phyloP scores from a whole-genome alignment of 805 yeast genomes.

The Komagataella ulmi region DNA sequence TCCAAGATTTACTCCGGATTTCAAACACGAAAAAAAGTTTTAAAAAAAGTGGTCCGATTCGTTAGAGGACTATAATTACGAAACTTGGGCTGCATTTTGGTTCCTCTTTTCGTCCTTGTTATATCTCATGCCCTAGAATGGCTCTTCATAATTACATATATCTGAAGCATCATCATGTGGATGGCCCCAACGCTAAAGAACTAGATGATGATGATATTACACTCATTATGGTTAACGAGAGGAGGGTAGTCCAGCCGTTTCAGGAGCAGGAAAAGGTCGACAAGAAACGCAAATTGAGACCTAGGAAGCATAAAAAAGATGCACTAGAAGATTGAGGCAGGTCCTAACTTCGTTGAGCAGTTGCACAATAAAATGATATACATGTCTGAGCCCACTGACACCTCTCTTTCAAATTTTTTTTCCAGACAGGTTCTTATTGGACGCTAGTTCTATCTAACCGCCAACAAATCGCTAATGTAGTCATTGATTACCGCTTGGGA shows the following conservation, averaged over 20 bases:
- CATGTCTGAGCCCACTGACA: conserved; percentile 34
- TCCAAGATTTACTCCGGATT: neutral
- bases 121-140: conserved; percentile 12
- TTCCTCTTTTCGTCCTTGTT: neutral
- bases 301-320: neutral
- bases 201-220: neutral
- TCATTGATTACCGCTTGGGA: neutral
- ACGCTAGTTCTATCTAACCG: conserved; percentile 26
- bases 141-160: conserved; percentile 31
- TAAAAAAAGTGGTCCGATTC: neutral
- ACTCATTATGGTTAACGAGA: neutral
- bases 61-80: neutral
- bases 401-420: conserved; percentile 29
- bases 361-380: neutral
- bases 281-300: neutral
- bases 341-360: neutral
- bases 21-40: neutral
- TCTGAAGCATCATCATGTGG: conserved; percentile 17
- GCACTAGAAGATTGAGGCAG: neutral
- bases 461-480: conserved; percentile 10
- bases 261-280: neutral
- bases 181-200: neutral
- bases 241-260: neutral
- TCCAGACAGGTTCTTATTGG: conserved; percentile 39
- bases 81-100: neutral